A percentile compares a stretch with the other conserved stretches of the same genome.
Conservation (phyloP, 2,329 filamentous ascomycete species). For the Beauveria caledonica region DNA sequence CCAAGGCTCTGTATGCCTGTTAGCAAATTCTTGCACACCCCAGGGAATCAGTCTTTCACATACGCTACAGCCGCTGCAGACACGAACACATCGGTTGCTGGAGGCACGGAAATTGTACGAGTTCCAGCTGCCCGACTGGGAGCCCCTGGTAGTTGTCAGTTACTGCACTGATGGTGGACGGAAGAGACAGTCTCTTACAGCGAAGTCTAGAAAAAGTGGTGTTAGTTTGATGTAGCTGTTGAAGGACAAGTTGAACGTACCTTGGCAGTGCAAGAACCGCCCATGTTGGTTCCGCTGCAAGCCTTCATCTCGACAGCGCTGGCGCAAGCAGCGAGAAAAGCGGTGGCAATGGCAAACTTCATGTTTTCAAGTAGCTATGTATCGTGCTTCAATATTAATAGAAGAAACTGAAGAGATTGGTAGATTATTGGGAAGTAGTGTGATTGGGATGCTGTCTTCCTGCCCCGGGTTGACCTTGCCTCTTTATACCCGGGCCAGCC, state of each 20-base stretch:
- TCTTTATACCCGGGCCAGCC: not conserved
- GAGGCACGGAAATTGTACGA: conserved; percentile 12
- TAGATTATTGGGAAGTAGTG: not conserved
- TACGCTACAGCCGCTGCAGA: conserved; percentile 12
- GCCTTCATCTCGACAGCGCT: conserved; percentile 12
- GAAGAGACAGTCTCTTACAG: not conserved
- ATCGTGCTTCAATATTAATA: not conserved
- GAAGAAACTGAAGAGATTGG: not conserved
- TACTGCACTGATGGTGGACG: not conserved
- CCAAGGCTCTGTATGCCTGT: not conserved
- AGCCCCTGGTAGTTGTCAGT: conserved; percentile 6
- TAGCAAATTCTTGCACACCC: not conserved
- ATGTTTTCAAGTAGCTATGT: not conserved
- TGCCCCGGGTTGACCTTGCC: not conserved
- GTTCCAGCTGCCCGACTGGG: conserved; percentile 7
- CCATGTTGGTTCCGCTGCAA: conserved; percentile 9
- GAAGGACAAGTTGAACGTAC: not conserved
- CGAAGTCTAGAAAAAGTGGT: not conserved
- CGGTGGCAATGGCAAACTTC: conserved; percentile 8
- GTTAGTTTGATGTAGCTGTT: not conserved
- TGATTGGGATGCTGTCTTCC: not conserved
- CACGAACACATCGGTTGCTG: conserved; percentile 10
- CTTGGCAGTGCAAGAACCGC: conserved; percentile 7
- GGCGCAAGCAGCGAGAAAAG: conserved; percentile 8
- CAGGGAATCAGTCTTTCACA: not conserved